phyloP scores from a whole-genome alignment of 140 eudicot species.

The Erigeron philadelphicus region DNA sequence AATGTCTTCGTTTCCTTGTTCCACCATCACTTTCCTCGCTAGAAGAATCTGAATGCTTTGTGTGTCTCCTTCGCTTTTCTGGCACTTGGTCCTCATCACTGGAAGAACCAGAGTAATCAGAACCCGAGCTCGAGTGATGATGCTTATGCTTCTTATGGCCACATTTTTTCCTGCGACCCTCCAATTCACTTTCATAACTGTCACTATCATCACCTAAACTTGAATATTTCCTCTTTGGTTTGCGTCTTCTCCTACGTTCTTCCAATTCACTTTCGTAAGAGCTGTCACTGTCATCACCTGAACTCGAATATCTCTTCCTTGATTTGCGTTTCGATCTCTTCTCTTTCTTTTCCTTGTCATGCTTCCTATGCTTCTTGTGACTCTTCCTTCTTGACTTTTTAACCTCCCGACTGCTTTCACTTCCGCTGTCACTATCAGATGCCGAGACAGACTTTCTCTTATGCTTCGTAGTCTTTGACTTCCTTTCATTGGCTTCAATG shows the following conservation, averaged over 20 bases:
- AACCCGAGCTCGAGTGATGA: slow-evolving; percentile 31
- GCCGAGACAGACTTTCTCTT: slow-evolving; percentile 60
- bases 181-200: slow-evolving; percentile 37
- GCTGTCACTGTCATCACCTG: slow-evolving; percentile 42
- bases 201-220: slow-evolving; percentile 44
- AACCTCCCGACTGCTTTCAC: slow-evolving; percentile 37
- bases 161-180: slow-evolving; percentile 35
- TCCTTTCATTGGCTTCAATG: slow-evolving; percentile 64
- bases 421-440: slow-evolving; percentile 47
- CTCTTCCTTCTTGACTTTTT: slow-evolving; percentile 44
- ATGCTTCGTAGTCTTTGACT: slow-evolving; percentile 47
- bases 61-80: slow-evolving; percentile 30
- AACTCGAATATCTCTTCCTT: slow-evolving; percentile 41
- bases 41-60: slow-evolving; percentile 40
- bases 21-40: slow-evolving; percentile 38
- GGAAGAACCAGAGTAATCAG: slow-evolving; percentile 31
- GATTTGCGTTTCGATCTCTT: slow-evolving; percentile 49
- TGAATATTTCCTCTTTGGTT: slow-evolving; percentile 43
- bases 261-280: slow-evolving; percentile 35
- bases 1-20: slow-evolving; percentile 34
- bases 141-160: slow-evolving; percentile 45
- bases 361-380: slow-evolving; percentile 60
- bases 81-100: slow-evolving; percentile 39
- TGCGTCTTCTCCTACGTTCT: slow-evolving; percentile 42
- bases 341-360: slow-evolving; percentile 49